Evolutionary conservation across 2,329 filamentous ascomycete genomes (phyloP).

Genomic region (Alternaria gansuensis): DNA sequence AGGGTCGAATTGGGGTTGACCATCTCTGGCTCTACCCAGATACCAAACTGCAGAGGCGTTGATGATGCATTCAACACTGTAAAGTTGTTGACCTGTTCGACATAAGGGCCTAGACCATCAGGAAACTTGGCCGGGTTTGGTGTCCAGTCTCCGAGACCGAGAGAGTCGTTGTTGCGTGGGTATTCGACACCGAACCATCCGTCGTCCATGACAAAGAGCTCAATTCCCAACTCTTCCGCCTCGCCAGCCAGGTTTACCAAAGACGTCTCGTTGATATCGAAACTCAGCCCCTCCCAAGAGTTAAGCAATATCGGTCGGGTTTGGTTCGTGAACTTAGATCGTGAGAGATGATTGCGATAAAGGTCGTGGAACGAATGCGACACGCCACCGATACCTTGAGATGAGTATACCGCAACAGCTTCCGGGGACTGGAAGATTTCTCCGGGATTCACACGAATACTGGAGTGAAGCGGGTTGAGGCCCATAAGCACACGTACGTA

Average conservation of each 20-base stretch:
- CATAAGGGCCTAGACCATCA: constrained; percentile 62
- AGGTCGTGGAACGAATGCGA: constrained; percentile 69
- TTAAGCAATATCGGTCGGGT: constrained; percentile 68
- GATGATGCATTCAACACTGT: constrained; percentile 57
- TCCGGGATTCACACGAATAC: constrained; percentile 65
- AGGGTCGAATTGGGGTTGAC: constrained; percentile 69
- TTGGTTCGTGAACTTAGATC: constrained; percentile 63
- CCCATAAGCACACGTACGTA: constrained; percentile 68
- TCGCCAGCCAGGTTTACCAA: constrained; percentile 65
- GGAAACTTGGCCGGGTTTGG: constrained; percentile 68
- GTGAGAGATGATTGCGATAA: constrained; percentile 68
- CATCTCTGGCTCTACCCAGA: constrained; percentile 76
- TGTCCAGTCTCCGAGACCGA: constrained; percentile 71
- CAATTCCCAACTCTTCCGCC: constrained; percentile 67
- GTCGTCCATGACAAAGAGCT: constrained; percentile 71
- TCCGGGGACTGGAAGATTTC: constrained; percentile 69
- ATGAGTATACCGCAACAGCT: constrained; percentile 69
- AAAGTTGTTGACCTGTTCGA: constrained; percentile 61
- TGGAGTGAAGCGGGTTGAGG: constrained; percentile 68
- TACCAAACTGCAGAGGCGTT: constrained; percentile 65
- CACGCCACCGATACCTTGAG: constrained; percentile 67
- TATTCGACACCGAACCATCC: constrained; percentile 73
- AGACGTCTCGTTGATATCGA: constrained; percentile 65
- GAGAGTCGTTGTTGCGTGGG: constrained; percentile 65
- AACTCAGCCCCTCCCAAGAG: constrained; percentile 71